Percentiles rank a stretch among this genome's conserved stretches.
phyloP scores from a whole-genome alignment of 2,329 filamentous ascomycete species.

The Aspergillus floridensis region DNA sequence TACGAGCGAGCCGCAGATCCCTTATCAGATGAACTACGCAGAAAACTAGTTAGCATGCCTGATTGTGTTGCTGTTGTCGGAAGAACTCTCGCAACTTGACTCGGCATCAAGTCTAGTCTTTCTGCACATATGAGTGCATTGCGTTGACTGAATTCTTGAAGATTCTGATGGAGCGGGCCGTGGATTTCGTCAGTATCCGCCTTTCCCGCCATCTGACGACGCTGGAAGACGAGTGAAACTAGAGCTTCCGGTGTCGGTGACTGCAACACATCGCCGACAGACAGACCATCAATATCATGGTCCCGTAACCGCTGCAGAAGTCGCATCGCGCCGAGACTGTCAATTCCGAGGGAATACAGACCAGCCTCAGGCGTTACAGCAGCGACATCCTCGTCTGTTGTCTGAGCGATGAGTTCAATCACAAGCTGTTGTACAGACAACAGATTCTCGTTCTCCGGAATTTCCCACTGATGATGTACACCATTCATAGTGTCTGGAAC shows the following conservation, averaged over 20 bases:
- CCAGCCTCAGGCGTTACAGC: slow-evolving; percentile 17
- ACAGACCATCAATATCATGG: slow-evolving; percentile 22
- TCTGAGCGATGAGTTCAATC: slow-evolving; percentile 16
- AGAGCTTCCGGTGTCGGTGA: slow-evolving; percentile 26
- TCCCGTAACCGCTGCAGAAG: slow-evolving; percentile 32
- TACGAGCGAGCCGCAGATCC: slow-evolving; percentile 24
- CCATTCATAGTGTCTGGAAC: background rate
- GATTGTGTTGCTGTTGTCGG: slow-evolving; percentile 37
- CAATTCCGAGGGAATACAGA: slow-evolving; percentile 31
- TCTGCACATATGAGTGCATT: slow-evolving; percentile 21
- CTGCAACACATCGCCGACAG: slow-evolving; percentile 30
- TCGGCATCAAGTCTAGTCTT: slow-evolving; percentile 14
- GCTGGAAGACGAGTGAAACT: slow-evolving; percentile 18
- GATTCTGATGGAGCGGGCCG: background rate
- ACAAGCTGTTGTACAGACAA: slow-evolving; percentile 15
- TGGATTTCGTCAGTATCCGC: background rate
- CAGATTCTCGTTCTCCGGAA: slow-evolving; percentile 1
- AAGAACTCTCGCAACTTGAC: slow-evolving; percentile 28
- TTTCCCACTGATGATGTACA: slow-evolving; percentile 8
- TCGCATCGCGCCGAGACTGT: slow-evolving; percentile 37
- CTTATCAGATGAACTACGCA: slow-evolving; percentile 20
- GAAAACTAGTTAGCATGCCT: slow-evolving; percentile 36
- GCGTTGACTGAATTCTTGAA: slow-evolving; percentile 19
- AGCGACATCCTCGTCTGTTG: slow-evolving; percentile 14
- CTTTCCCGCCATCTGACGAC: background rate